phyloP scores from a whole-genome alignment of 23 red algal genomes.

The Rhodosorus marinus region DNA sequence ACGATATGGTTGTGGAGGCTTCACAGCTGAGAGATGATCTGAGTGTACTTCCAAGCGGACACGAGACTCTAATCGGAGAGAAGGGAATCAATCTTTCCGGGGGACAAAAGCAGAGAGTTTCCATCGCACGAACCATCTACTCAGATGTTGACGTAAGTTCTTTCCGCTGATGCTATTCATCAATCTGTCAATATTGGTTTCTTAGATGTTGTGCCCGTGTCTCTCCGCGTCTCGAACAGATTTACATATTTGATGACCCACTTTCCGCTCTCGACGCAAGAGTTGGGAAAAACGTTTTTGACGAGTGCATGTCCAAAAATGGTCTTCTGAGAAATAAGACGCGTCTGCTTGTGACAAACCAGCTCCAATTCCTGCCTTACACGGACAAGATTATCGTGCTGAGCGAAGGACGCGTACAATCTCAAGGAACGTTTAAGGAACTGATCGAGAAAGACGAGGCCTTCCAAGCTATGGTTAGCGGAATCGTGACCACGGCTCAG shows the following conservation, averaged over 20 bases:
- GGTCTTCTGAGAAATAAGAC: slow-evolving; percentile 37
- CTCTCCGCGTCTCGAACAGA: no score
- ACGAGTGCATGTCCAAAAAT: slow-evolving; percentile 31
- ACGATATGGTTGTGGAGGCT: slow-evolving; percentile 37
- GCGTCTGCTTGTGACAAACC: slow-evolving; percentile 82
- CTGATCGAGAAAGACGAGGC: slow-evolving; percentile 11
- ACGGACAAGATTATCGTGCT: slow-evolving; percentile 50
- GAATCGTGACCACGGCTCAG: slow-evolving; percentile 9
- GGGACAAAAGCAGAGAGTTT: slow-evolving; percentile 89
- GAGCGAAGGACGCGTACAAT: slow-evolving; percentile 15
- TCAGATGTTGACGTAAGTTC: slow-evolving; percentile 54
- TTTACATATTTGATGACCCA: slow-evolving; percentile 84
- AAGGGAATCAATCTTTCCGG: slow-evolving; percentile 99
- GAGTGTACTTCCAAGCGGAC: slow-evolving; percentile 63
- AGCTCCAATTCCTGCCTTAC: slow-evolving; percentile 58
- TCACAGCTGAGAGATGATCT: slow-evolving; percentile 65
- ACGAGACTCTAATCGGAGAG: slow-evolving; percentile 88
- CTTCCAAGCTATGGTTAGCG: slow-evolving; percentile 47
- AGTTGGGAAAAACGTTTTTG: slow-evolving; percentile 74
- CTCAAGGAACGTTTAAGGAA: slow-evolving; percentile 10
- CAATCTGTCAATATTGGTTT: background rate
- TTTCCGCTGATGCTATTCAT: no score
- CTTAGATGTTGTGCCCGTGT: background rate
- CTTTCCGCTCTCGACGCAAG: slow-evolving; percentile 90
- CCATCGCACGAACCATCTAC: slow-evolving; percentile 73